Evolutionary conservation across 306 rosid genomes (phyloP).

Genomic region (Vigna mungo): DNA sequence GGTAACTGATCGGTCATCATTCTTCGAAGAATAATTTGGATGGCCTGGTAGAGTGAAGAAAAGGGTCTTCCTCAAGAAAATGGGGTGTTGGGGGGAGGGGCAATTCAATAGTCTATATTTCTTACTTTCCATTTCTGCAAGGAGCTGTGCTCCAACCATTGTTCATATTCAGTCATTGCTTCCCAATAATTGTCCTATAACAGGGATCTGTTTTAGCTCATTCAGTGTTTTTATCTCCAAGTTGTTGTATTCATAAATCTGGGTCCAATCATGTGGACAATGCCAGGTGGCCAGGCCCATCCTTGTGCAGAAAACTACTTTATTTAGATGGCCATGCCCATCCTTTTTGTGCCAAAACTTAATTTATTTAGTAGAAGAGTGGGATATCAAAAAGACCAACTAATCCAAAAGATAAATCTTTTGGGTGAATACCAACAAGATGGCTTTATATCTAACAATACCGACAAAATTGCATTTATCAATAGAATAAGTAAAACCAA

Average conservation of each 20-base stretch:
- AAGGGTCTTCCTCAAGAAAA: not conserved
- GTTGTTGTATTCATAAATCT: not conserved
- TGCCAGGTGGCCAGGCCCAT: not conserved
- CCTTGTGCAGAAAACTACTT: not conserved
- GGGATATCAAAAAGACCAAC: not conserved
- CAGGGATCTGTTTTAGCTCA: not conserved
- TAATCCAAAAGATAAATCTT: not conserved
- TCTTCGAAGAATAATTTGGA: not conserved
- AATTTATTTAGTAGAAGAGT: not conserved
- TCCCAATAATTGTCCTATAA: not conserved
- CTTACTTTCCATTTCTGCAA: not conserved
- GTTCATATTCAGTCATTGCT: no score
- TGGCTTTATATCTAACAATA: constrained; percentile 6
- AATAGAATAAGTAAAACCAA: constrained; percentile 34
- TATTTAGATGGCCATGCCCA: not conserved
- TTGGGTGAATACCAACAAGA: not conserved
- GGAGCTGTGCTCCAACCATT: not conserved
- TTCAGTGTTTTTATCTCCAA: not conserved
- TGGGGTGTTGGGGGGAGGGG: not conserved
- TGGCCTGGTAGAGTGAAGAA: not conserved
- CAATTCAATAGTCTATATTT: not conserved
- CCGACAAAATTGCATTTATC: constrained; percentile 16
- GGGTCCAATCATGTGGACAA: not conserved
- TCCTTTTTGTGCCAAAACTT: not conserved
- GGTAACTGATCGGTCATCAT: not conserved